A percentile compares a stretch with the other conserved stretches of the same genome.
Evolutionary conservation across 31 red algal species (phyloP).

Genomic region (Asparagopsis taxiformis): DNA sequence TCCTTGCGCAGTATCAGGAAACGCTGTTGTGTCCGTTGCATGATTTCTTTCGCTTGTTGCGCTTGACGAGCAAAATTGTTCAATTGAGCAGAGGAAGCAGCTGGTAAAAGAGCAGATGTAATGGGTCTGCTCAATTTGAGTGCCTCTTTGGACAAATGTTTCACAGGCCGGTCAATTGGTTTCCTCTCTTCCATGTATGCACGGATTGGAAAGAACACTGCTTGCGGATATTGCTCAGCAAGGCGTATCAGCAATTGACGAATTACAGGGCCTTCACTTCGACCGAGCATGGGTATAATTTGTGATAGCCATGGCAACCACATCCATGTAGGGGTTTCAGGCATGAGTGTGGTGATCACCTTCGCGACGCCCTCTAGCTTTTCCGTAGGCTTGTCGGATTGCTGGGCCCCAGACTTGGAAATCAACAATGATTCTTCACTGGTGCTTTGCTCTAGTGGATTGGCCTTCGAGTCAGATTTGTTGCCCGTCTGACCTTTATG

Average conservation of each 20-base stretch:
- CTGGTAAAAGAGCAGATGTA: conserved; percentile 31
- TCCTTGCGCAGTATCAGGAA: conserved; percentile 9
- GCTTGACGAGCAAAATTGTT: conserved; percentile 7
- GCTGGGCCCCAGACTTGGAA: not conserved
- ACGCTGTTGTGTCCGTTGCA: conserved; percentile 16
- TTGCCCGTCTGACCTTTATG: no score
- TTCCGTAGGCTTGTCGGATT: not conserved
- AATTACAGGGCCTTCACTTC: conserved; percentile 48
- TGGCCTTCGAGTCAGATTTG: not conserved
- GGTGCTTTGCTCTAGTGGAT: not conserved
- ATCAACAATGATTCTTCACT: not conserved
- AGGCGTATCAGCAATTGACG: conserved; percentile 59
- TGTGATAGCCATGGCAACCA: conserved; percentile 98
- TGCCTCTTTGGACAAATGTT: conserved; percentile 54
- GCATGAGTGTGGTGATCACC: conserved; percentile 26
- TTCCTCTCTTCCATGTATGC: conserved; percentile 89
- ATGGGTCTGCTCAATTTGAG: conserved; percentile 65
- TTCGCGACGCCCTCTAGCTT: conserved; percentile 19
- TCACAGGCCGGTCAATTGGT: conserved; percentile 57
- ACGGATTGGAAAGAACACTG: conserved; percentile 83
- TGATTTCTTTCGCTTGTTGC: conserved; percentile 29
- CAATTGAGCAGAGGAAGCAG: conserved; percentile 42
- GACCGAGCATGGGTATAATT: conserved; percentile 75
- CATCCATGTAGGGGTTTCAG: conserved; percentile 86
- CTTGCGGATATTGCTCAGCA: conserved; percentile 92